These are phyloP conservation scores for Pseudonitzschia multiseries DNA, from an alignment of 108 stramenopile genomes.

Conservation along the genomic window DNA sequence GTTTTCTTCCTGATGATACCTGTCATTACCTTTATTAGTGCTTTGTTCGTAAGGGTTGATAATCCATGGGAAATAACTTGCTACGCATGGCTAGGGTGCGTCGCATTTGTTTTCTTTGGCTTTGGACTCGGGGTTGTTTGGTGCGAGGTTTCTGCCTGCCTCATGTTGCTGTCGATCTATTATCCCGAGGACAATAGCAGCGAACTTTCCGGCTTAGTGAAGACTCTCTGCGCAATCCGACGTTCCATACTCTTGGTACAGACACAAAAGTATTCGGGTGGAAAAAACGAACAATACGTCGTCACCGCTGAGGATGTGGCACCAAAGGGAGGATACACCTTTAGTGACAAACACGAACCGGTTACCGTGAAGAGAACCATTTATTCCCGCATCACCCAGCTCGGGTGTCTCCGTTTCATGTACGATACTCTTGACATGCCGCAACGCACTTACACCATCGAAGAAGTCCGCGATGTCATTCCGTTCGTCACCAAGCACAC, in stretches of 20 bases:
- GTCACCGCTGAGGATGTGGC: neutral
- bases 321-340: slow-evolving; percentile 6
- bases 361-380: neutral
- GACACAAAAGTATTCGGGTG: slow-evolving; percentile 7
- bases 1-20: slow-evolving; percentile 61
- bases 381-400: neutral
- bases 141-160: slow-evolving; percentile 45
- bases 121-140: slow-evolving; percentile 46
- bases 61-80: slow-evolving; percentile 61
- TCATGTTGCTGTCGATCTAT: slow-evolving; percentile 20
- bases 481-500: slow-evolving; percentile 48
- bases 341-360: neutral
- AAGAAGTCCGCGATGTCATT: slow-evolving; percentile 34
- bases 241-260: slow-evolving; percentile 28
- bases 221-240: slow-evolving; percentile 15
- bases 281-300: slow-evolving; percentile 7
- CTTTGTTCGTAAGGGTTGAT: slow-evolving; percentile 39
- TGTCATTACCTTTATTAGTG: slow-evolving; percentile 24
- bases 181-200: neutral
- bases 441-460: slow-evolving; percentile 11
- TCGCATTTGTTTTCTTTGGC: slow-evolving; percentile 24
- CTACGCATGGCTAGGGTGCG: slow-evolving; percentile 45
- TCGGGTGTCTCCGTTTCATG: neutral
- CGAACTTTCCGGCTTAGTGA: neutral
- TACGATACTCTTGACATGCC: slow-evolving; percentile 2